Conservation (phyloP, 352 stramenopile genomes). For the Pseudoperonospora humuli region DNA sequence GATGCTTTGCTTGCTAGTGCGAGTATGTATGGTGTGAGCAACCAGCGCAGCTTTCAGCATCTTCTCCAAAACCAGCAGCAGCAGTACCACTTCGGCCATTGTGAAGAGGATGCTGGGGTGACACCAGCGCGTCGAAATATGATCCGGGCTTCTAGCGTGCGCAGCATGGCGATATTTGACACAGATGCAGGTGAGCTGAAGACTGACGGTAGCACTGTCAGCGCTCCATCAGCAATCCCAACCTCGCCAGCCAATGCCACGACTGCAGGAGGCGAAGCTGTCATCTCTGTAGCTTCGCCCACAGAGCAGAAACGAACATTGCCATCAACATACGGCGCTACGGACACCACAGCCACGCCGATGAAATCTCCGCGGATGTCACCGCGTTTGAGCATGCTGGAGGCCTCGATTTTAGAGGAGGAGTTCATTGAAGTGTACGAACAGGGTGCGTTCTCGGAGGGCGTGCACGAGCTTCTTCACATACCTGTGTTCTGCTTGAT, state of each 20-base stretch:
- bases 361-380: constrained; percentile 34
- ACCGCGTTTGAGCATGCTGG: constrained; percentile 43
- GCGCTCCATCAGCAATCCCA: constrained; percentile 4
- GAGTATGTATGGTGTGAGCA: constrained; percentile 59
- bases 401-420: constrained; percentile 62
- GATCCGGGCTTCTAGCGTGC: constrained; percentile 22
- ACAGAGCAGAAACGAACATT: constrained; percentile 21
- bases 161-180: constrained; percentile 14
- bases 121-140: constrained; percentile 29
- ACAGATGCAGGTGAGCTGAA: constrained; percentile 15
- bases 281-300: constrained; percentile 1
- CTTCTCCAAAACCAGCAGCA: constrained; percentile 64
- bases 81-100: constrained; percentile 50
- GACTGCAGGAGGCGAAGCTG: constrained; percentile 1
- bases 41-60: constrained; percentile 58
- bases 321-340: constrained; percentile 43
- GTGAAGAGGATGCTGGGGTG: constrained; percentile 37
- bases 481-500: constrained; percentile 76
- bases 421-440: constrained; percentile 68
- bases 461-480: constrained; percentile 48
- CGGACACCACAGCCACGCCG: constrained; percentile 36
- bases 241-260: constrained; percentile 15
- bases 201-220: constrained; percentile 10
- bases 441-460: constrained; percentile 57
- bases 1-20: constrained; percentile 66